These are phyloP conservation scores for Fistulifera pelliculosa DNA, from an alignment of 108 stramenopile genomes.

Conservation along the genomic window DNA sequence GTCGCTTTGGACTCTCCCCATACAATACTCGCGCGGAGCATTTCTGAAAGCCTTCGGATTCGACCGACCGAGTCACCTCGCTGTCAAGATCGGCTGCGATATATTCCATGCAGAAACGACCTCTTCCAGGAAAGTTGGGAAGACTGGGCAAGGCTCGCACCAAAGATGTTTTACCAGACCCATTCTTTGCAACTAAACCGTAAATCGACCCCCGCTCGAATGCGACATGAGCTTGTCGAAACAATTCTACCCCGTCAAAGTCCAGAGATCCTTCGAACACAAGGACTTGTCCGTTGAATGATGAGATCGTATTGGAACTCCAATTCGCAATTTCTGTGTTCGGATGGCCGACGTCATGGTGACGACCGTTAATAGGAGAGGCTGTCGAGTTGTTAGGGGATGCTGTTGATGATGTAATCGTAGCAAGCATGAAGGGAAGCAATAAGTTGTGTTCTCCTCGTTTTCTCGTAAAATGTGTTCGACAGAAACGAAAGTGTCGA, in stretches of 20 bases:
- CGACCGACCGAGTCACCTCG: neutral
- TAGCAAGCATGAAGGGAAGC: no score
- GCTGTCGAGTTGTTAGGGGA: no score
- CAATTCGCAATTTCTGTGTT: no score
- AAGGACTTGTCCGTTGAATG: neutral
- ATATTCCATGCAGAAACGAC: no score
- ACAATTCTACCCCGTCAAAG: neutral
- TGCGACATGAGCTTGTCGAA: no score
- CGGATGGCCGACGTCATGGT: no score
- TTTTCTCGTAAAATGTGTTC: no score
- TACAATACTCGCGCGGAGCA: neutral
- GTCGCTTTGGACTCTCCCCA: slow-evolving; percentile 4
- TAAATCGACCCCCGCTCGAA: slow-evolving; percentile 20
- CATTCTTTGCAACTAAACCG: slow-evolving; percentile 36
- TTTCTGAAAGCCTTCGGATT: neutral
- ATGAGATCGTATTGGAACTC: neutral
- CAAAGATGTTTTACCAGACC: slow-evolving; percentile 30
- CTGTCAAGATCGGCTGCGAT: slow-evolving; percentile 16
- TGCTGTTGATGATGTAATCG: no score
- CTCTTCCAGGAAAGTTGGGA: slow-evolving; percentile 10
- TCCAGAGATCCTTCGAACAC: neutral
- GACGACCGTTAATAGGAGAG: no score
- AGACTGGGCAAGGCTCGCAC: slow-evolving; percentile 17
- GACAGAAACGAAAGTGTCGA: no score
- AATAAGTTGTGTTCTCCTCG: no score